A percentile compares a stretch with the other conserved stretches of the same genome.
Conservation (phyloP, 192 early-diverging fungal genomes). For the Umbelopsis ramanniana region DNA sequence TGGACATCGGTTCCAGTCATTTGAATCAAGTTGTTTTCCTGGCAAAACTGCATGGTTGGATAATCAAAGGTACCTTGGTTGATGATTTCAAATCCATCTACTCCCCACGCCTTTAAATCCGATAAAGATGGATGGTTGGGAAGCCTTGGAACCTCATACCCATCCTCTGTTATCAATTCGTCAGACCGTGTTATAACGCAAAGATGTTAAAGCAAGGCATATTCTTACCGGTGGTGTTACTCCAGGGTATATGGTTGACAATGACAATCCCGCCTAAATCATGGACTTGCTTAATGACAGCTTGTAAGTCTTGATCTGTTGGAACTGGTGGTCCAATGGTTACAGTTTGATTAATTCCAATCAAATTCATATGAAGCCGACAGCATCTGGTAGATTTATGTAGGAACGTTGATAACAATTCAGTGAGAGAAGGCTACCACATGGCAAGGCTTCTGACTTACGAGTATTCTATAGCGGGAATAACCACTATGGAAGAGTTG, state of each 20-base stretch:
- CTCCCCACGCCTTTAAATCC: constrained; percentile 63
- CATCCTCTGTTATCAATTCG: constrained; percentile 42
- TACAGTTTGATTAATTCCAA: constrained; percentile 63
- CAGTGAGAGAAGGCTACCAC: not conserved
- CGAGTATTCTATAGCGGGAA: constrained; percentile 72
- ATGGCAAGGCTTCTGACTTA: constrained; percentile 21
- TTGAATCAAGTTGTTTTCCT: constrained; percentile 51
- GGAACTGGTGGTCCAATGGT: constrained; percentile 54
- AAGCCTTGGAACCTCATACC: constrained; percentile 58
- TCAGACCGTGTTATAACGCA: not conserved
- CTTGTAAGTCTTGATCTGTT: constrained; percentile 60
- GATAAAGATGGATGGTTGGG: constrained; percentile 65
- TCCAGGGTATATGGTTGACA: constrained; percentile 83
- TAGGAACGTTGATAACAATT: not conserved
- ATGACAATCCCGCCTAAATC: constrained; percentile 71
- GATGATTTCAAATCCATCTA: constrained; percentile 73
- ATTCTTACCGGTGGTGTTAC: constrained; percentile 58
- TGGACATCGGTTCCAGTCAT: constrained; percentile 74
- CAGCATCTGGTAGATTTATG: constrained; percentile 49
- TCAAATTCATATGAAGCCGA: constrained; percentile 74
- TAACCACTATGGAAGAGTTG: constrained; percentile 56
- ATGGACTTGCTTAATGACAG: constrained; percentile 63
- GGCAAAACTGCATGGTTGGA: constrained; percentile 57
- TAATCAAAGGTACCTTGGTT: constrained; percentile 65
- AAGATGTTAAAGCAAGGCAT: not conserved